Evolutionary conservation across 2,329 filamentous ascomycete species (phyloP).

Genomic region (Apiospora sp.): DNA sequence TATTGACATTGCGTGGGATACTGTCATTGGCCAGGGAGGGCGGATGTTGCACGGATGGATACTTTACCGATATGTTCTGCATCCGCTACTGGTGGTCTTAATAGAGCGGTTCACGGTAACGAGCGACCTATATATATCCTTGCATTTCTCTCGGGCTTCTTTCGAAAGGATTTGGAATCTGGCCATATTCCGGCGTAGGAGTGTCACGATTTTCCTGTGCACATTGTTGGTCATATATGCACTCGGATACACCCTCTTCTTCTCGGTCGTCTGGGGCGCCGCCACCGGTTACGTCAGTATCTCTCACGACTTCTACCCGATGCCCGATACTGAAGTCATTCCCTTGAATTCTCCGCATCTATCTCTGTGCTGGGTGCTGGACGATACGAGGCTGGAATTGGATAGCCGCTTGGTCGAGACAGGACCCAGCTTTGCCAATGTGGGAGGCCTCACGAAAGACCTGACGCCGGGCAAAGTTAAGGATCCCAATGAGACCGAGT

Average conservation of each 20-base stretch:
- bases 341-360: not conserved
- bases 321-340: not conserved
- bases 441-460: not conserved
- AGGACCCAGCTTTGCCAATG: not conserved
- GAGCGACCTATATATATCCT: not conserved
- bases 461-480: not conserved
- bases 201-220: not conserved
- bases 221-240: not conserved
- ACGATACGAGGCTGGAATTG: not conserved
- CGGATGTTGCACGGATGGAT: not conserved
- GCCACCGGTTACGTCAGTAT: not conserved
- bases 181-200: not conserved
- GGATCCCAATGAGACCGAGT: too few species aligned
- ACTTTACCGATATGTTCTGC: not conserved
- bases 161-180: not conserved
- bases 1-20: not conserved
- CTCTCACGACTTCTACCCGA: not conserved
- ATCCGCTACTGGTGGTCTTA: not conserved
- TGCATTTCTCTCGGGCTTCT: not conserved
- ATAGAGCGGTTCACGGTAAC: not conserved
- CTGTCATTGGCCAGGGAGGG: not conserved
- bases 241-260: not conserved
- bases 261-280: not conserved
- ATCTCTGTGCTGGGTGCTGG: not conserved
- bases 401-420: not conserved